A percentile compares a stretch with the other conserved stretches of the same genome.
These are phyloP conservation scores for Toxoplasma gondii DNA, from an alignment of 169 alveolate genomes.

Conservation along the genomic window DNA sequence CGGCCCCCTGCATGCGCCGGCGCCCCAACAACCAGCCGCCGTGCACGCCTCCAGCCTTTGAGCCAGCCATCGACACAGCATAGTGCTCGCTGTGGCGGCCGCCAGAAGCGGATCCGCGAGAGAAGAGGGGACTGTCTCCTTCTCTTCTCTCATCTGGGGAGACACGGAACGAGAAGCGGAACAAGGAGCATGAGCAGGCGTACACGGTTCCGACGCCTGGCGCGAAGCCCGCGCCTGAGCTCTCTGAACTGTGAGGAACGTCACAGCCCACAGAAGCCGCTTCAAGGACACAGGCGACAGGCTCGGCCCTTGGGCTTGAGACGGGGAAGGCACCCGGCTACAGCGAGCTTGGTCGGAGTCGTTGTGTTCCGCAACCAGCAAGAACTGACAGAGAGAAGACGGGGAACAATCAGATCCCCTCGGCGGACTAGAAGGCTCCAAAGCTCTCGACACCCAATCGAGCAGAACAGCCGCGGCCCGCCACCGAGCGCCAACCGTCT, in stretches of 20 bases:
- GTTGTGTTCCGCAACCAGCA: not conserved
- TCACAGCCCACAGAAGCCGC: not conserved
- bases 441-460: not conserved
- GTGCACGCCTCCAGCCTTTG: not conserved
- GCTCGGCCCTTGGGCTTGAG: not conserved
- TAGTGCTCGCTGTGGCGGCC: not conserved
- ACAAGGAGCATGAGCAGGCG: not conserved
- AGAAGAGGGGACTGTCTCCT: not conserved
- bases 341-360: not conserved
- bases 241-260: not conserved
- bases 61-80: not conserved
- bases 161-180: not conserved
- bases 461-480: not conserved
- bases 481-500: not conserved
- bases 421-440: no score
- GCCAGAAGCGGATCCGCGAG: not conserved
- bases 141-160: not conserved
- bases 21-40: not conserved
- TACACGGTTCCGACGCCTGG: not conserved
- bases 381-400: not conserved
- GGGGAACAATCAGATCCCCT: not conserved
- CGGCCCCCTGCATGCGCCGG: no score
- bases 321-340: no score
- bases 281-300: not conserved
- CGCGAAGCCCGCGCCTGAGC: not conserved